These are phyloP conservation scores for Grigorovia transvaalensis DNA, from an alignment of 805 yeast species.

Conservation along the genomic window DNA sequence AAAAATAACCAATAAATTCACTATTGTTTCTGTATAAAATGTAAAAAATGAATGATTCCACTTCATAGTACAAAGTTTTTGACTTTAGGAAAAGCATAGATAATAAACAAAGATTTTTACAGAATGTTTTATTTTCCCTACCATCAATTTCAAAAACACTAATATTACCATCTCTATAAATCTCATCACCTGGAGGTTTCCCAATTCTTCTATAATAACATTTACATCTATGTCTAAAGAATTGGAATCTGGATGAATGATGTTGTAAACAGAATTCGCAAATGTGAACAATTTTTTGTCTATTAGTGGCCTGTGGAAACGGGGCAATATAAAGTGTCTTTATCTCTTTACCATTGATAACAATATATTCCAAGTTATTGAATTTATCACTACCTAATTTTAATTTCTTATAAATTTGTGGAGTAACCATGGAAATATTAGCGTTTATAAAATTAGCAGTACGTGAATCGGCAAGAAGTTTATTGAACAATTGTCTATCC, in stretches of 20 bases:
- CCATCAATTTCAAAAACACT: conserved; percentile 93
- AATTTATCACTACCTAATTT: conserved; percentile 15
- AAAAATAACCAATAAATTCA: conserved; percentile 81
- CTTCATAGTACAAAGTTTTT: conserved; percentile 87
- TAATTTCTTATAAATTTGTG: conserved; percentile 9
- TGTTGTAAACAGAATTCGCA: conserved; percentile 83
- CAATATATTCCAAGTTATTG: conserved; percentile 47
- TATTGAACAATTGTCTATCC: conserved; percentile 42
- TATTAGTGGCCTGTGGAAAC: conserved; percentile 76
- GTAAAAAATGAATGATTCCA: conserved; percentile 89
- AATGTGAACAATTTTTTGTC: conserved; percentile 50
- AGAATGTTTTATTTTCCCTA: conserved; percentile 63
- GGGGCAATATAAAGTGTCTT: conserved; percentile 92
- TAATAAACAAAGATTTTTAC: conserved; percentile 81
- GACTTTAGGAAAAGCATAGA: conserved; percentile 86
- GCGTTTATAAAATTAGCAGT: conserved; percentile 29
- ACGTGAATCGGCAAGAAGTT: conserved; percentile 32
- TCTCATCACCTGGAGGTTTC: conserved; percentile 82
- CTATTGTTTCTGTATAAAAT: conserved; percentile 51
- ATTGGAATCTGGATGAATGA: conserved; percentile 56
- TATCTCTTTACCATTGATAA: conserved; percentile 62
- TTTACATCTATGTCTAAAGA: conserved; percentile 62
- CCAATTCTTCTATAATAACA: conserved; percentile 41
- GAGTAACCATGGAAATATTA: conserved; percentile 26
- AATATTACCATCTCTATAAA: conserved; percentile 56